Base-by-base conservation (phyloP, 1,139 yeast genomes). In the Blastobotrys buckinghamii region DNA sequence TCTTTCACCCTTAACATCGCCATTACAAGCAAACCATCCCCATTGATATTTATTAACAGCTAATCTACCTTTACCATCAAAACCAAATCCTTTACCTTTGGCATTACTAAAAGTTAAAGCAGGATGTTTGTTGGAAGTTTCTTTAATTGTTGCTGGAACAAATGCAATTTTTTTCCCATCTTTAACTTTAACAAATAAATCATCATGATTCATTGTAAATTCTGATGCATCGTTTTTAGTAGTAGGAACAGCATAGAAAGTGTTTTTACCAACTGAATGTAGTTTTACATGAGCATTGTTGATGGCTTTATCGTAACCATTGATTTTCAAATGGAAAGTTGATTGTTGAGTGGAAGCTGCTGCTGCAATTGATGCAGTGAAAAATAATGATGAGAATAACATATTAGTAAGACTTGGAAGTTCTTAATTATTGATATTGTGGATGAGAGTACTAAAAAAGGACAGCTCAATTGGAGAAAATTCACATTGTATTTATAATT, bases 41-140 rank as follows among this genome's bases (percentile, higher is more conserved):
- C 46, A 43, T 43, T 43, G 46, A 41, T 43, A 35, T 34, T 19
- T 5, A 26, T 43, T n/a, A 17, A 43, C 30, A 24, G 29, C 9
- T 22, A 43, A 19, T 36, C 46, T 41, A 17, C 46, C 46, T 26
- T 43, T 41, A n/a, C 46, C 46, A 20, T 43, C 46, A 32, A 43
- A 43, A 13, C 41, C 27, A n/a, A 43, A 36, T 5, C 12, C 29
- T 15, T 16, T 19, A 10, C 19, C 29, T 15, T 6, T 15, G 35
- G 29, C 10, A 7, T 10, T 16, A 26, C 17, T 32, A 26, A 41
- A 30, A 12, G 15, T n/a, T 16, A 41, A 17, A 3, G 22, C 37
- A 32, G 36, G 44, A 30, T 20, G 20, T 8, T 19, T 19, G 16
- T 41, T 41, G 15, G 44, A n/a, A 30, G 42, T 39, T n/a, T 7